Base-by-base conservation (phyloP, 2,329 filamentous ascomycete genomes). In the Neofusicoccum laricinum region DNA sequence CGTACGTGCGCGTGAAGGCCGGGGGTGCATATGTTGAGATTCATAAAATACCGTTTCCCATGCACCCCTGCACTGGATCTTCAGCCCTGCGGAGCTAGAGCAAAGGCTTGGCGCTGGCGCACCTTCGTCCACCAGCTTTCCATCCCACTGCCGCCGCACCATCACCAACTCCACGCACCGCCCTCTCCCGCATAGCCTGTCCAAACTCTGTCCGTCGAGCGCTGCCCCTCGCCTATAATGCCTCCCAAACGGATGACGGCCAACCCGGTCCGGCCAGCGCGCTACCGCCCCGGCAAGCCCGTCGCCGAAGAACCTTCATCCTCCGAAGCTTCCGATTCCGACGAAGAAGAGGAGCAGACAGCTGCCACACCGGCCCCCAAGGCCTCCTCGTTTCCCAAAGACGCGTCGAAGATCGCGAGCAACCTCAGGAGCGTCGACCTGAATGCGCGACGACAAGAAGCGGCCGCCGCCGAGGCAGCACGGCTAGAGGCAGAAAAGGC, bases 231-330 rank as follows among this genome's bases (percentile, higher is more conserved):
- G 72, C 62, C 53, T 69, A 75, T 59, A 49, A 85, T 86, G 84
- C 88, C 90, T 67, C 87, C 89, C 12, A 93, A 91, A 76, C 90
- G 91, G 72, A 97, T 98, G 91, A 98, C 94, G 67, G 93, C 93
- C 67, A 97, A 97, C 73, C 93, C 92, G 3, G 80, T 89, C 65
- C 88, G 88, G 75, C 91, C 92, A 25, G 86, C 88, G 69, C 90
- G 95, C 64, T 90, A 97, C 72, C 88, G 93, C 65, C 90, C 94
- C 15, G 94, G 95, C 69, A 98, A 97, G 77, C 82, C 89, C 15
- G 80, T 83, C 2, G 85, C 81, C 7, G 82, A 81, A 66, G 75
- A 76, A 38, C 67, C 64, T 17, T 79, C 77, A 4, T 78, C 77
- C 25, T 76, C 78, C 14, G 82, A 81, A 40, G 82, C 85, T 48